Evolutionary conservation across 2,329 filamentous ascomycete species (phyloP).

Genomic region (Chalaropsis thielavioides): DNA sequence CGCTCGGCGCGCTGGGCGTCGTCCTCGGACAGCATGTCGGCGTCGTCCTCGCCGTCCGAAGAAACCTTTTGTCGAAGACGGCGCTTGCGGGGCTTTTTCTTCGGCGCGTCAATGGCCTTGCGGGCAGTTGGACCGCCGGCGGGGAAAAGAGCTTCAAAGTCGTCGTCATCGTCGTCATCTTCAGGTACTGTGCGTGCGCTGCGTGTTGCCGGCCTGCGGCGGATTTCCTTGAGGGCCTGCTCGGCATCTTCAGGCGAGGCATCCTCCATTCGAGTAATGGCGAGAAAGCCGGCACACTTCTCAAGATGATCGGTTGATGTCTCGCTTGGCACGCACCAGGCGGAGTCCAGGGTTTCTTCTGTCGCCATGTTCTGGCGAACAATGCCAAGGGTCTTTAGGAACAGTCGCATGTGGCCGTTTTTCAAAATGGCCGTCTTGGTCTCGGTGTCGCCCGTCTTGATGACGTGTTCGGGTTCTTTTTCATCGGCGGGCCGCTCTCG

Average conservation of each 20-base stretch:
- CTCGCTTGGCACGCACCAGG: conserved; percentile 61
- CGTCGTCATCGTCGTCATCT: conserved; percentile 29
- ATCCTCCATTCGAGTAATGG: conserved; percentile 62
- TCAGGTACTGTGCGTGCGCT: conserved; percentile 42
- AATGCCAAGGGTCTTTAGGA: conserved; percentile 65
- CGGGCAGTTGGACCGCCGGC: conserved; percentile 48
- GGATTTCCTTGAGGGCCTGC: conserved; percentile 52
- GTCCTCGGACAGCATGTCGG: conserved; percentile 29
- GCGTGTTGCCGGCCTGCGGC: conserved; percentile 22
- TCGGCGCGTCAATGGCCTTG: conserved; percentile 40
- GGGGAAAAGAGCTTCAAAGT: conserved; percentile 51
- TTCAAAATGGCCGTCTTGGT: conserved; percentile 68
- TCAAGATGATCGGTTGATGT: conserved; percentile 51
- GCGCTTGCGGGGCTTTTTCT: conserved; percentile 28
- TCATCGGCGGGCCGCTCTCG: conserved; percentile 11
- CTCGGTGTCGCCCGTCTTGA: conserved; percentile 50
- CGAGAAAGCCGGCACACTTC: conserved; percentile 38
- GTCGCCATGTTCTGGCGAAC: conserved; percentile 38
- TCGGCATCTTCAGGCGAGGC: conserved; percentile 67
- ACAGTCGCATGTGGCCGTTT: conserved; percentile 71
- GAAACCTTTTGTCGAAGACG: conserved; percentile 33
- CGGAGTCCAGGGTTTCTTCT: conserved; percentile 60
- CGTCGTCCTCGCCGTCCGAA: conserved; percentile 26
- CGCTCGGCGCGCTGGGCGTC: conserved; percentile 45
- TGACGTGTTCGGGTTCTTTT: conserved; percentile 24